Base-by-base conservation (phyloP, 768 basidiomycete genomes). In the Psilocybe azurescens region DNA sequence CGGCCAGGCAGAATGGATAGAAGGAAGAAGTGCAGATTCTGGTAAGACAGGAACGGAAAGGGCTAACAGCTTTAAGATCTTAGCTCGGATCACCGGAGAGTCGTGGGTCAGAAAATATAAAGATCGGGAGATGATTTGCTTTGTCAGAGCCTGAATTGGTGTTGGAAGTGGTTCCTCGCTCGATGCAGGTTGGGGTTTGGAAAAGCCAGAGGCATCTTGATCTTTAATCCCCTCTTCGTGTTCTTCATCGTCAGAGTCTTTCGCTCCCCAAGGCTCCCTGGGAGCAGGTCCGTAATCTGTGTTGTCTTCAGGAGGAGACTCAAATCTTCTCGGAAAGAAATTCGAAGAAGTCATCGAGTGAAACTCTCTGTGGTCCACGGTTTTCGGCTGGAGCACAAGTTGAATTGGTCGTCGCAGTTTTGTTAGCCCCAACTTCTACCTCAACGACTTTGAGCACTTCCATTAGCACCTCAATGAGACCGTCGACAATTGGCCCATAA, bases 1-100 rank as follows among this genome's bases (percentile, higher is more conserved):
- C n/a, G 94, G 94, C 97, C 97, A 99, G 1, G 93, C 90, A 20
- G 85, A 83, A 74, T 99, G 93, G 38, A 98, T 85, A 4, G 91
- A 83, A 2, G 95, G 92, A 44, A 99, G 83, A 16, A 98, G 83
- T 14, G 90, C 86, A 11, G 88, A 85, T 68, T 89, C 89, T 0
- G 83, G 83, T 20, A 89, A 79, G 5, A 95, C 87, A 0, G 90
- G 85, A 3, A 93, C 86, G 1, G 95, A 88, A 1, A 87, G 84
- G 11, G 85, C 78, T 44, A 99, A 78, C 13, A 99, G 81, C 2
- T 81, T 76, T 53, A 99, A 81, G 50, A 99, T 93, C 18, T 89
- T 87, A 2, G 92, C 87, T 9, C 96, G 92, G 62, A 99, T 90
- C 66, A 89, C 82, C 0, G 96, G 85, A 9, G 96, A 96, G 5